Base-by-base conservation (phyloP, 75 land plant species). In the Pinus albicaulis region DNA sequence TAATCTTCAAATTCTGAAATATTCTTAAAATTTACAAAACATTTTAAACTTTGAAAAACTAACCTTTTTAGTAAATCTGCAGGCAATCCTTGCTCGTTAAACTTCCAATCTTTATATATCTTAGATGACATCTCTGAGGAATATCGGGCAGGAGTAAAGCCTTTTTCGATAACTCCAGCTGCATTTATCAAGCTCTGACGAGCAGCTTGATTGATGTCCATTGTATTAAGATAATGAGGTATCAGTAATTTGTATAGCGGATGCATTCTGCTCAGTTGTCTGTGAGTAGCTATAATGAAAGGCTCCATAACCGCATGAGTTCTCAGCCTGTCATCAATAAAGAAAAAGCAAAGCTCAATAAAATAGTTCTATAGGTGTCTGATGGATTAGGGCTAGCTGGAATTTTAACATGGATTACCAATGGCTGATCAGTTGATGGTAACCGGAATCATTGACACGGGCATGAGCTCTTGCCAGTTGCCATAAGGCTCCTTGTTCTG, bases 141-240 rank as follows among this genome's bases (percentile, higher is more conserved):
- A 73, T 85, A 93, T 72, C 65, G 86, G 0, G 61, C 82, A 3
- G 93, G 89, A 53, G 87, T 89, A 77, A 95, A 92, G 2, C 92
- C 91, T 13, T 2, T 24, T 64, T 95, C 98, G 68, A 95, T 89
- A 22, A 91, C 63, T 12, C 98, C 98, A 22, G 89, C 92, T 13
- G 90, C 89, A 73, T 92, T 92, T 76, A 92, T 86, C 41, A 92
- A 84, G 56, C 77, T 85, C 57, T 88, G 88, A 3, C 95, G 78
- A 36, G 89, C 95, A 57, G 86, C 22, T 7, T 89, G 89, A 71
- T 92, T 92, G 44, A 92, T 90, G 59, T 87, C 83, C 95, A 92
- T 88, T 23, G 95, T 92, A 71, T 90, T 88, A 14, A 86, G 78
- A 85, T 82, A 92, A 48, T 92, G 95, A 20, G 95, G 95, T 41